Conservation (phyloP, 2,329 filamentous ascomycete species). For the Neofusicoccum kwambonambiense region DNA sequence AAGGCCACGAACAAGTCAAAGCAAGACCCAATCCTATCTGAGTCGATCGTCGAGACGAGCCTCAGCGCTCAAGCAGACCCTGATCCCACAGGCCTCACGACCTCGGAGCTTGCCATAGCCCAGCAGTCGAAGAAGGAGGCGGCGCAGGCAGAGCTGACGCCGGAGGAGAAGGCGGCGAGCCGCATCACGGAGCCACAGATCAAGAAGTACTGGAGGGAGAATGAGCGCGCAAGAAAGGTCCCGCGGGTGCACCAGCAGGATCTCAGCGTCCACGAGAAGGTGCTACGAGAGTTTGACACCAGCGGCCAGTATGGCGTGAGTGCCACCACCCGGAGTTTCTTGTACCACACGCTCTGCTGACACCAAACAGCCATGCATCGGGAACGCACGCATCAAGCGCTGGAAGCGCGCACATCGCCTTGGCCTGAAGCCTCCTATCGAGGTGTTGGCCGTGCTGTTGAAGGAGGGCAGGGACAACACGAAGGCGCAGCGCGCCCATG, state of each 20-base stretch:
- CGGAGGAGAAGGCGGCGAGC: constrained; percentile 58
- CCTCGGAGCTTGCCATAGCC: constrained; percentile 39
- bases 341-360: constrained; percentile 19
- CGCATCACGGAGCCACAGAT: constrained; percentile 68
- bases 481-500: constrained; percentile 65
- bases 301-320: constrained; percentile 88
- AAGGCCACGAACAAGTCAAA: constrained; percentile 33
- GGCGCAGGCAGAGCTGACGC: constrained; percentile 32
- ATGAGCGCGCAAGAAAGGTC: constrained; percentile 68
- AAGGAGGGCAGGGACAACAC: constrained; percentile 60
- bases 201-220: constrained; percentile 70
- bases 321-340: constrained; percentile 18
- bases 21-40: constrained; percentile 38
- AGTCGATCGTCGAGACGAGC: constrained; percentile 31
- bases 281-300: constrained; percentile 88
- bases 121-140: constrained; percentile 38
- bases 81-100: constrained; percentile 33
- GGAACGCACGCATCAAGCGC: constrained; percentile 74
- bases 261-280: constrained; percentile 73
- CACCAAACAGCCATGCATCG: constrained; percentile 73
- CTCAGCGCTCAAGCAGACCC: constrained; percentile 20
- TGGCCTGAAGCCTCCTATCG: constrained; percentile 83
- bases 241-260: constrained; percentile 75
- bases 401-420: constrained; percentile 84
- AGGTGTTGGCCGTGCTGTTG: constrained; percentile 82